Conservation (phyloP, 2,329 filamentous ascomycete genomes). For the Sarocladiaceae sp. region DNA sequence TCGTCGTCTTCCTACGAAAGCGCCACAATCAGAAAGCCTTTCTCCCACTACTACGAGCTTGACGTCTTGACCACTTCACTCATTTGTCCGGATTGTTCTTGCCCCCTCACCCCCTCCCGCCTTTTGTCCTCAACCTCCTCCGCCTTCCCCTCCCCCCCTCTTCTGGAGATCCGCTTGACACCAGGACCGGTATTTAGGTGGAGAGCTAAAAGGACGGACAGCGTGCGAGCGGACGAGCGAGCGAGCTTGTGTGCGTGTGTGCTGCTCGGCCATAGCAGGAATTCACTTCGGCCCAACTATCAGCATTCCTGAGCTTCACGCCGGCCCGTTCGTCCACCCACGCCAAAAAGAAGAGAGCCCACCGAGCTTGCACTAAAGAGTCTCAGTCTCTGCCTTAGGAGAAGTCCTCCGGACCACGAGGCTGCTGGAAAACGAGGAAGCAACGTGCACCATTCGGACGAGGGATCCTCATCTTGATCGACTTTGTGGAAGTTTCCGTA, state of each 20-base stretch:
- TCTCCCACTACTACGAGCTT: neutral
- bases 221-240: neutral
- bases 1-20: neutral
- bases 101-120: neutral
- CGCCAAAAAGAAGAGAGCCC: neutral
- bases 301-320: conserved; percentile 8
- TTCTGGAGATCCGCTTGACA: conserved; percentile 8
- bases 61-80: neutral
- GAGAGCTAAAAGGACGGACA: conserved; percentile 3
- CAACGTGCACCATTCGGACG: neutral
- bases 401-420: neutral
- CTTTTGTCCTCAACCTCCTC: neutral
- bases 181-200: conserved; percentile 6
- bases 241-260: neutral
- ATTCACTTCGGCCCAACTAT: conserved; percentile 3
- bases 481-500: neutral
- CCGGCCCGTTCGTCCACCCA: neutral
- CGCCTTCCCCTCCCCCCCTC: neutral
- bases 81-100: neutral
- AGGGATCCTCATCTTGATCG: neutral
- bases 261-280: neutral
- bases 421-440: neutral
- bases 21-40: neutral
- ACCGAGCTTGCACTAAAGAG: neutral
- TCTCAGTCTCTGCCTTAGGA: neutral